Base-by-base conservation (phyloP, 805 yeast genomes). In the Wickerhamomyces bovis region DNA sequence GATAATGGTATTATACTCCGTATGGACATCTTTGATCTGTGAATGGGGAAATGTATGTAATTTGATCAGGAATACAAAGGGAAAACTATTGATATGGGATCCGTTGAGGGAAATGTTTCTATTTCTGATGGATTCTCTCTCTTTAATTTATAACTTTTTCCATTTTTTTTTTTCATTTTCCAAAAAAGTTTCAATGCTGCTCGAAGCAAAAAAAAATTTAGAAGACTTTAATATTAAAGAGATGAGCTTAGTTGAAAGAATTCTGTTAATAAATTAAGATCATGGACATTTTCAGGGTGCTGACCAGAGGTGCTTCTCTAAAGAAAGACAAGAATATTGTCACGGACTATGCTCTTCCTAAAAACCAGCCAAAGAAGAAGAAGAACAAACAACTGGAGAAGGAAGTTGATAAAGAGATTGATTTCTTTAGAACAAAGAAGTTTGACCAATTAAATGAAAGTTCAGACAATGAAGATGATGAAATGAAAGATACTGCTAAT, bases 261-360 rank as follows among this genome's bases (percentile, higher is more conserved):
- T 39, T n/a, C 31, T 30, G 25, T 19, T 8, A 11, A 35, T n/a
- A 18, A 2, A 38, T n/a, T 13, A 39, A 30, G 23, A 33, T 7
- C 1, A 89, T 89, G 97, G 99, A 92, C 69, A 84, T 92, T 50
- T 94, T 92, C 64, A 74, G 87, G 57, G 81, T 94, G 3, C 74
- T 92, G 33, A 73, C 89, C 0, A 72, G 97, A 60, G 98, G 98
- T 20, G 96, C 97, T 0, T 75, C 81, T 12, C 69, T 92, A 44
- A 82, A 81, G 61, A 80, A 81, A 62, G 68, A 76, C 21, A 79
- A 53, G 25, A 50, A 45, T 11, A 46, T 56, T 6, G 56, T 49
- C 18, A 66, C 66, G 23, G 61, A 52, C 38, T 58, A 54, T 39
- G 44, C 58, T 18, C 52, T 57, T 28, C 68, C 62, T 39, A 53